Conservation (phyloP, 2,329 filamentous ascomycete genomes). For the Epicoccum sorghinum region DNA sequence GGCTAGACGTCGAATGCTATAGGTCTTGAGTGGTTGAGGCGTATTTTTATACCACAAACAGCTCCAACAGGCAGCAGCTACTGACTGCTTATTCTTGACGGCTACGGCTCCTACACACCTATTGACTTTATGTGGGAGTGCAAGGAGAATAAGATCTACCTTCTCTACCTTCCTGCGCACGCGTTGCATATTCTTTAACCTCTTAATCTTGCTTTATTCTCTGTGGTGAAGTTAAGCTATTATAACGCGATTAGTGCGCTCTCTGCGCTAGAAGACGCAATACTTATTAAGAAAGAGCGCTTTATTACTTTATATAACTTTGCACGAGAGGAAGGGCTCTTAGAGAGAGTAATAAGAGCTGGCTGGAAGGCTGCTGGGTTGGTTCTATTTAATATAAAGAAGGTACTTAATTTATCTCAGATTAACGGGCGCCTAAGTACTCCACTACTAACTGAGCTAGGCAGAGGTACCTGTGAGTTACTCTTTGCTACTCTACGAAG, state of each 20-base stretch:
- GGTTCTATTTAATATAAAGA: neutral
- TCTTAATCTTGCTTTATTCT: constrained; percentile 17
- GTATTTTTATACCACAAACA: constrained; percentile 9
- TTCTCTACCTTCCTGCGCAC: constrained; percentile 14
- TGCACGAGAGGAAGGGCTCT: constrained; percentile 9
- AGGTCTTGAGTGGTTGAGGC: constrained; percentile 6
- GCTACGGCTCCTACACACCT: constrained; percentile 1
- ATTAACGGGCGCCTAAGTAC: neutral
- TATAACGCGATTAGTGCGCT: constrained; percentile 2
- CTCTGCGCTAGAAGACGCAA: constrained; percentile 10
- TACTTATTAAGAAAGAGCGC: constrained; percentile 18
- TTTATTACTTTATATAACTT: constrained; percentile 12
- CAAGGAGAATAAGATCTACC: constrained; percentile 1
- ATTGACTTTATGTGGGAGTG: constrained; percentile 9
- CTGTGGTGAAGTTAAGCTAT: constrained; percentile 11
- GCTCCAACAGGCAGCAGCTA: neutral
- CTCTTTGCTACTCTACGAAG: neutral
- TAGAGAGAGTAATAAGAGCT: neutral
- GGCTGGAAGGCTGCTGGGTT: neutral
- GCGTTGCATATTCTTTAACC: constrained; percentile 16
- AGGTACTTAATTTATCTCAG: neutral
- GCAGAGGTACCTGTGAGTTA: neutral
- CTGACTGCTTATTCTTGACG: constrained; percentile 14
- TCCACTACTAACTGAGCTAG: neutral
- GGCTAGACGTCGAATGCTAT: constrained; percentile 19